A percentile compares a stretch with the other conserved stretches of the same genome.
Conservation (phyloP, 2,329 filamentous ascomycete genomes). For the Colletotrichum magnum region DNA sequence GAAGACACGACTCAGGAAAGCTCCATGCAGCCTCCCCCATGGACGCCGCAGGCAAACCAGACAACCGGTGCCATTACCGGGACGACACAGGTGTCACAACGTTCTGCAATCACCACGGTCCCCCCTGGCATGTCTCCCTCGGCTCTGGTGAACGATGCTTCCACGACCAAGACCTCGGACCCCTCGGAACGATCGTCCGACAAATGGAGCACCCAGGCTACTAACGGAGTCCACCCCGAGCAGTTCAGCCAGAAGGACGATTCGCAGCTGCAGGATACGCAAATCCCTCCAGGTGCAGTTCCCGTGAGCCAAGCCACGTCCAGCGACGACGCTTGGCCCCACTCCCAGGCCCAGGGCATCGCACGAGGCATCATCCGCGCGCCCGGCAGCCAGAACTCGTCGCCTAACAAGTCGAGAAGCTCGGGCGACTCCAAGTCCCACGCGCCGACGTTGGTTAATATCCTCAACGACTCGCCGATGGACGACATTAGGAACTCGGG, state of each 20-base stretch:
- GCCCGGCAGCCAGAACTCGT: conserved; percentile 56
- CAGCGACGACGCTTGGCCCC: conserved; percentile 68
- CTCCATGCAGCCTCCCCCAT: conserved; percentile 64
- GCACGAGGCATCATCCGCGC: conserved; percentile 53
- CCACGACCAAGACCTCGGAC: conserved; percentile 91
- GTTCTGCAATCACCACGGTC: conserved; percentile 71
- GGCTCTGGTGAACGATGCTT: conserved; percentile 83
- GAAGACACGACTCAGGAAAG: conserved; percentile 62
- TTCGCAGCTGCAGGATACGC: conserved; percentile 69
- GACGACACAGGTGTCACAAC: conserved; percentile 75
- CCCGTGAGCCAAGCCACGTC: conserved; percentile 61
- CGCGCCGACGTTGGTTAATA: conserved; percentile 53
- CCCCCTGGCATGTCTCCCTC: conserved; percentile 72
- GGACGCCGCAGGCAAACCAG: conserved; percentile 49
- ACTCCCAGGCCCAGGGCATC: conserved; percentile 71
- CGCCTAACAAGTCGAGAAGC: conserved; percentile 47
- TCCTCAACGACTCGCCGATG: conserved; percentile 57
- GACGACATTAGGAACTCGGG: conserved; percentile 50
- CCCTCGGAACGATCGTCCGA: conserved; percentile 75
- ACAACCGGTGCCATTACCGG: conserved; percentile 54
- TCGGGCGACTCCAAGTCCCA: conserved; percentile 53
- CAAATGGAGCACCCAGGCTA: conserved; percentile 78
- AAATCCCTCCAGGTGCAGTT: conserved; percentile 51
- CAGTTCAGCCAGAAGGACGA: conserved; percentile 54
- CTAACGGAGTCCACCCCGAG: conserved; percentile 73